These are phyloP conservation scores for Pistacia atlantica DNA, from an alignment of 345 rosid species.

Conservation along the genomic window DNA sequence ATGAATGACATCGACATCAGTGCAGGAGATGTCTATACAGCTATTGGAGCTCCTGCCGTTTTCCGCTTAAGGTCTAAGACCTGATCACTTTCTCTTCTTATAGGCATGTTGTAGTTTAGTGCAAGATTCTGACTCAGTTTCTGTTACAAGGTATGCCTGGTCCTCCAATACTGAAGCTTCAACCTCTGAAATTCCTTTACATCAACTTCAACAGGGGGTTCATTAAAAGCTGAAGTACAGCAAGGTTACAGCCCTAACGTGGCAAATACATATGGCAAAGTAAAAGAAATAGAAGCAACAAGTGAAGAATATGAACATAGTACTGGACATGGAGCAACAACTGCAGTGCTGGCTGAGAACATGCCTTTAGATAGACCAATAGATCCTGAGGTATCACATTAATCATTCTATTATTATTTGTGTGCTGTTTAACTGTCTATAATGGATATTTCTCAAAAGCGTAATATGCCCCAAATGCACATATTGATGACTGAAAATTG, in stretches of 20 bases:
- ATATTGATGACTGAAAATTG: neutral
- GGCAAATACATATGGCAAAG: slow-evolving; percentile 17
- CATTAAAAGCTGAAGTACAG: slow-evolving; percentile 38
- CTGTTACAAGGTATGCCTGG: slow-evolving; percentile 85
- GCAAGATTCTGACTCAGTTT: slow-evolving; percentile 20
- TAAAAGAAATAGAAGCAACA: slow-evolving; percentile 28
- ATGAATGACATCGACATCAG: slow-evolving; percentile 42
- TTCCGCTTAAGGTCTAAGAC: slow-evolving; percentile 76
- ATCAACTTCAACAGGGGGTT: slow-evolving; percentile 32
- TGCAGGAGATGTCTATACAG: slow-evolving; percentile 58
- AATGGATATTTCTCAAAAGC: neutral
- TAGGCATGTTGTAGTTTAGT: slow-evolving; percentile 6
- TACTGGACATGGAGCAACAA: slow-evolving; percentile 32
- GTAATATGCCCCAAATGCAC: too few species aligned
- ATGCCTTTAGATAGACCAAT: slow-evolving; percentile 30
- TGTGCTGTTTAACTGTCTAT: neutral
- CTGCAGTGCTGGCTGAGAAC: slow-evolving; percentile 31
- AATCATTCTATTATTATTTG: slow-evolving; percentile 6
- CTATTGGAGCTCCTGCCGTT: slow-evolving; percentile 64
- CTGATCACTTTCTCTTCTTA: slow-evolving; percentile 12
- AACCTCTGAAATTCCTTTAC: slow-evolving; percentile 26
- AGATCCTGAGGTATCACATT: slow-evolving; percentile 43
- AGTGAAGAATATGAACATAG: slow-evolving; percentile 32
- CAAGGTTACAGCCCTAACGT: slow-evolving; percentile 16
- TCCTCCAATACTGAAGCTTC: slow-evolving; percentile 33